These are phyloP conservation scores for Mucor lusitanicus DNA, from an alignment of 371 early-diverging fungal species.

Conservation along the genomic window DNA sequence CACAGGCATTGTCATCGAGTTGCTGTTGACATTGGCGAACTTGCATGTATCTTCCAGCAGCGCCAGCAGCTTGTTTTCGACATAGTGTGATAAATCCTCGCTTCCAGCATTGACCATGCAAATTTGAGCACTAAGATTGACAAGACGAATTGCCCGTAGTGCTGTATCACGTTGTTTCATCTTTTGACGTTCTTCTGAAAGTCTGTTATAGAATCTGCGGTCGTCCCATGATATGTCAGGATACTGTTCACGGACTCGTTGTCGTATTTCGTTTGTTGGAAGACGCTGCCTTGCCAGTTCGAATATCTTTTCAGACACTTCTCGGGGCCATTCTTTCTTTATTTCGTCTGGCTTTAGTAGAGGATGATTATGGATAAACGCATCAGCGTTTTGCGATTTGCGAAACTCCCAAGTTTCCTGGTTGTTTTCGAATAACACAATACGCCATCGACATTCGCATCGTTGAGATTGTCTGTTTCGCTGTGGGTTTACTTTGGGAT, in stretches of 20 bases:
- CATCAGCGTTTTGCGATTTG: constrained; percentile 63
- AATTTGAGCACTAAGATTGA: constrained; percentile 32
- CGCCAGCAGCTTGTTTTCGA: constrained; percentile 43
- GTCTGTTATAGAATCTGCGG: constrained; percentile 64
- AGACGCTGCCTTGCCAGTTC: constrained; percentile 55
- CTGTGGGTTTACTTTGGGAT: constrained; percentile 58
- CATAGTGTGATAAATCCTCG: constrained; percentile 51
- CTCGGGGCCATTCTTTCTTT: constrained; percentile 61
- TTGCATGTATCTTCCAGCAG: constrained; percentile 40
- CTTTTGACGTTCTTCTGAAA: constrained; percentile 65
- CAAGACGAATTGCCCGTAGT: constrained; percentile 48
- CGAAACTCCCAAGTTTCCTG: constrained; percentile 57
- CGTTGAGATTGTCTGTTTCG: constrained; percentile 62
- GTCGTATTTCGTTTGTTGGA: constrained; percentile 59
- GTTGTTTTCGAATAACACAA: constrained; percentile 57
- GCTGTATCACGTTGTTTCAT: constrained; percentile 57
- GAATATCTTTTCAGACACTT: constrained; percentile 58
- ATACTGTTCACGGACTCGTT: constrained; percentile 53
- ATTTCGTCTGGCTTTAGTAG: constrained; percentile 64
- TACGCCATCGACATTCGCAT: constrained; percentile 69
- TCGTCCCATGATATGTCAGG: constrained; percentile 65
- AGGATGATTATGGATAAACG: constrained; percentile 60
- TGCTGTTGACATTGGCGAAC: constrained; percentile 28
- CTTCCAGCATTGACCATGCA: constrained; percentile 47
- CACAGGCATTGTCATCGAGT: constrained; percentile 11